These are phyloP conservation scores for Arxiozyma heterogenica DNA, from an alignment of 1,139 yeast genomes.

Conservation along the genomic window DNA sequence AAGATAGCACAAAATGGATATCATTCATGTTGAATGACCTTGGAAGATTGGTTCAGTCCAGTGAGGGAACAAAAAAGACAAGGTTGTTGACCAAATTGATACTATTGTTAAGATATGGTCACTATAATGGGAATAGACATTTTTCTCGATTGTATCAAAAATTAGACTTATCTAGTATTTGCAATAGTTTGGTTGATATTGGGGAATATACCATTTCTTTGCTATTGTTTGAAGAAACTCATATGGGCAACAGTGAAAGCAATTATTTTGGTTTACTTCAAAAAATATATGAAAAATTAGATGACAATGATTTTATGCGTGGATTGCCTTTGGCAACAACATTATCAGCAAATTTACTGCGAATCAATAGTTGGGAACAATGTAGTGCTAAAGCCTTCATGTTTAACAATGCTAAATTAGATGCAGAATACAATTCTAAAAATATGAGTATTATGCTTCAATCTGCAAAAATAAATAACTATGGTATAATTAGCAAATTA, in stretches of 20 bases:
- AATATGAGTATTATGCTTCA: constrained; percentile 21
- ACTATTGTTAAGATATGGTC: not conserved
- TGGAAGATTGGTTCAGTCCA: not conserved
- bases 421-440: constrained; percentile 39
- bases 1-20: not conserved
- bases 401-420: constrained; percentile 50
- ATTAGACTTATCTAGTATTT: not conserved
- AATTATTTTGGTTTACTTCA: constrained; percentile 26
- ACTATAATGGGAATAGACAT: not conserved
- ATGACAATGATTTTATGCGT: constrained; percentile 51
- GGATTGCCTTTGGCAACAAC: constrained; percentile 57
- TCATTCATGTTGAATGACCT: not conserved
- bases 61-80: not conserved
- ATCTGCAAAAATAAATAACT: constrained; percentile 15
- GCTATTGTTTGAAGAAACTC: constrained; percentile 47
- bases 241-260: constrained; percentile 10
- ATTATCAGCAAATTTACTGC: constrained; percentile 41
- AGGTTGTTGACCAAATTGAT: not conserved
- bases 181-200: not conserved
- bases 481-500: constrained; percentile 21
- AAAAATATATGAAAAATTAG: constrained; percentile 38
- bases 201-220: constrained; percentile 36
- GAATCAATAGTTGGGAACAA: constrained; percentile 34
- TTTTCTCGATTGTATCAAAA: not conserved
- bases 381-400: constrained; percentile 38